Evolutionary conservation across 805 yeast species (phyloP), one percentile per base, ranked within the genome.

Genomic region (Komagataella mondaviorum): DNA sequence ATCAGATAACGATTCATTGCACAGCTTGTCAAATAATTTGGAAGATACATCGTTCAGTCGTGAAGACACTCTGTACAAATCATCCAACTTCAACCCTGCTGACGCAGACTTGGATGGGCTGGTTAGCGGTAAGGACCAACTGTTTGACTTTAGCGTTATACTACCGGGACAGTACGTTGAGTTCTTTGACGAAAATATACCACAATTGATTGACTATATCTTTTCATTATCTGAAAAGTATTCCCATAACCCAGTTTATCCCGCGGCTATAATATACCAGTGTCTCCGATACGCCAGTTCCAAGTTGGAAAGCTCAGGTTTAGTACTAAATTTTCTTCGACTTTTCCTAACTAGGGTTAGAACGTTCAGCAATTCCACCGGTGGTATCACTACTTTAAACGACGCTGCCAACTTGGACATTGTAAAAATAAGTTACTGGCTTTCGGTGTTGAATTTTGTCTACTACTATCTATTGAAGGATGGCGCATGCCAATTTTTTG

Each of bases 401-500:
- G 60, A 57, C 46, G 64, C 65, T 55, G 60, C 63, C 49, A 62
- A 60, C 39, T 84, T 82, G 36, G 91, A 85, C 60, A 81, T 85
- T 51, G 85, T 85, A 16, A 61, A 75, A 45, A 74, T 83, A 55
- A 83, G 95, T 49, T 91, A 88, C 63, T 93, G 98, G 98, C 75
- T 93, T 44, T 81, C 96, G 4, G 83, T 85, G 23, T 63, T 85
- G 47, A 85, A 86, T 53, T 81, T 86, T 56, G 67, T 91, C 49
- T 82, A 84, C 59, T 91, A 85, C 63, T 91, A 88, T 64, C 61
- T 91, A 39, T 70, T 78, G 46, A 80, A 85, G 54, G 93, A 85
- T 59, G 65, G 68, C 0, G 83, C 78, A 12, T 62, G 67, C 43
- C 65, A 68, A 0, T 73, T 83, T 51, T 81, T 78, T 62, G 59